Conservation (phyloP, 2,329 filamentous ascomycete genomes). For the Dothidotthia symphoricarpi region DNA sequence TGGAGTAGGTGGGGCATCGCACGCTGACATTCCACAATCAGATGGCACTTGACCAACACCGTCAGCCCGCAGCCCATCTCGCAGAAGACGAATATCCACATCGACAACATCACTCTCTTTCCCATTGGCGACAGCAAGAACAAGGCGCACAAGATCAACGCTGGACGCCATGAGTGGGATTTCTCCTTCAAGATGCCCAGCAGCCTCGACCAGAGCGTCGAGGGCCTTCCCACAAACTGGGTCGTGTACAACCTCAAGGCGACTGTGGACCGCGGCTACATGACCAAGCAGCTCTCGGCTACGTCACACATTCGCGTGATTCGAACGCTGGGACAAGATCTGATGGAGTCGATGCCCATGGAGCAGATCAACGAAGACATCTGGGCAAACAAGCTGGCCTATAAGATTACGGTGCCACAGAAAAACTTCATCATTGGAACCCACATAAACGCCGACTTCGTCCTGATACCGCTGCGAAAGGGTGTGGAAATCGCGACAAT, state of each 20-base stretch:
- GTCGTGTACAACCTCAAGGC: conserved; percentile 91
- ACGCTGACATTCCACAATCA: conserved; percentile 19
- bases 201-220: conserved; percentile 74
- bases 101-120: conserved; percentile 47
- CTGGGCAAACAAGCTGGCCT: conserved; percentile 97
- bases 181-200: conserved; percentile 51
- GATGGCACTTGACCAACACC: conserved; percentile 41
- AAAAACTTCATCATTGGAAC: conserved; percentile 95
- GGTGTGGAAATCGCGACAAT: conserved; percentile 83
- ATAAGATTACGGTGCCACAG: conserved; percentile 87
- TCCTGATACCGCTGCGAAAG: conserved; percentile 84
- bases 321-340: conserved; percentile 56
- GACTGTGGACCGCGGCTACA: conserved; percentile 80
- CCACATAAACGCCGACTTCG: conserved; percentile 78
- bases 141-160: conserved; percentile 50
- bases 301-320: conserved; percentile 62
- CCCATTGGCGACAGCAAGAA: conserved; percentile 42
- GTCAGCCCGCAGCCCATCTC: conserved; percentile 45
- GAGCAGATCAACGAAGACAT: conserved; percentile 81
- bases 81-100: conserved; percentile 49
- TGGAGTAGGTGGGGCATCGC: background rate
- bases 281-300: conserved; percentile 80
- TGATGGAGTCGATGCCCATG: conserved; percentile 62
- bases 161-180: conserved; percentile 51
- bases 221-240: conserved; percentile 81